Evolutionary conservation across 1,139 yeast genomes (phyloP).

Genomic region (Nakaseomyces uthaithaninus): DNA sequence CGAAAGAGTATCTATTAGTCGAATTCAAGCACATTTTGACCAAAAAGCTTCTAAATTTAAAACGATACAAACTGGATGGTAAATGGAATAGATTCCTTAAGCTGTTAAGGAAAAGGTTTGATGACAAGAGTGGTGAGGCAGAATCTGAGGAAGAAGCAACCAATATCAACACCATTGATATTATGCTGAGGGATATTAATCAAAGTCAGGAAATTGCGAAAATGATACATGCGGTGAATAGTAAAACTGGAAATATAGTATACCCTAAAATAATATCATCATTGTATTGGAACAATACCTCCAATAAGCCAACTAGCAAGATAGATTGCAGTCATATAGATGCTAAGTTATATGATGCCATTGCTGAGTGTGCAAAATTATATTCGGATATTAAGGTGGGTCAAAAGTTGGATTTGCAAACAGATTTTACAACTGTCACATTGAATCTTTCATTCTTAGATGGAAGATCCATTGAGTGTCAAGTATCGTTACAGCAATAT

Average conservation of each 20-base stretch:
- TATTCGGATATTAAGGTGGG: constrained; percentile 46
- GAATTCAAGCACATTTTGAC: constrained; percentile 68
- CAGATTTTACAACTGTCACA: constrained; percentile 55
- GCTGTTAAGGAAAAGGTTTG: constrained; percentile 16
- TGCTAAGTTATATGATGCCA: constrained; percentile 32
- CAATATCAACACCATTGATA: constrained; percentile 63
- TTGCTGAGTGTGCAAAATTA: constrained; percentile 34
- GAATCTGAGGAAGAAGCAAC: constrained; percentile 14
- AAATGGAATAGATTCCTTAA: constrained; percentile 24
- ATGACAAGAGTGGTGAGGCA: constrained; percentile 4
- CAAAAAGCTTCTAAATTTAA: constrained; percentile 44
- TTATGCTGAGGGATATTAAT: constrained; percentile 75
- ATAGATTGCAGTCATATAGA: constrained; percentile 9
- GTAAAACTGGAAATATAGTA: constrained; percentile 14
- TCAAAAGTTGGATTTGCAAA: constrained; percentile 50
- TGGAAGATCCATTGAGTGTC: constrained; percentile 33
- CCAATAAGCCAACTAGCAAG: constrained; percentile 8
- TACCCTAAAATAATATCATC: constrained; percentile 26
- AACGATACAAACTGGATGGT: constrained; percentile 36
- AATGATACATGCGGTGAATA: constrained; percentile 21
- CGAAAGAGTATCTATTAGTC: constrained; percentile 61
- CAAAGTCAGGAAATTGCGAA: constrained; percentile 41
- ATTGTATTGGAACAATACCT: constrained; percentile 23
- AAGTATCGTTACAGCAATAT: constrained; percentile 66
- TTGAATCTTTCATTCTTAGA: constrained; percentile 50